These are phyloP conservation scores for Nicotiana tabacum DNA, from an alignment of 257 asterid species.

Conservation along the genomic window DNA sequence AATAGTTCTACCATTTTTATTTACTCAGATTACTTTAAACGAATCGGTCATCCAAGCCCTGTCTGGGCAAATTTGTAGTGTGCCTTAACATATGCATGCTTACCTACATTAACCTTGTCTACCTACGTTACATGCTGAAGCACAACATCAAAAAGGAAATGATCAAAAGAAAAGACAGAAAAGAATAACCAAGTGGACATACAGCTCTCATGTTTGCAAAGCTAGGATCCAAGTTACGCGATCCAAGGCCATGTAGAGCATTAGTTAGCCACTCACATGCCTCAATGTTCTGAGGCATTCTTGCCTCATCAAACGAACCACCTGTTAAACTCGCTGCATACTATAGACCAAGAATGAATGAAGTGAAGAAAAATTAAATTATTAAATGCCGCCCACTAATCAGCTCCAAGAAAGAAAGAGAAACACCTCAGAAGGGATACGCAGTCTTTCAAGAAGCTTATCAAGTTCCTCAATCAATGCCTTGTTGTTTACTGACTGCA, in stretches of 20 bases:
- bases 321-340: constrained; percentile 56
- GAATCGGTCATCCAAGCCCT: background rate
- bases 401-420: background rate
- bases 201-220: constrained; percentile 73
- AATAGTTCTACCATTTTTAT: background rate
- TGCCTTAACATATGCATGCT: constrained; percentile 2
- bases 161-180: background rate
- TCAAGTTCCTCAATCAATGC: constrained; percentile 88
- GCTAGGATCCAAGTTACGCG: constrained; percentile 67
- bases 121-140: background rate
- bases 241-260: constrained; percentile 65
- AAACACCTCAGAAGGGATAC: constrained; percentile 81
- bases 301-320: constrained; percentile 90
- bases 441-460: constrained; percentile 74
- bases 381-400: background rate
- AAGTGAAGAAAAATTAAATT: constrained; percentile 15
- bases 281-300: constrained; percentile 85
- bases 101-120: background rate
- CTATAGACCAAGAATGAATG: constrained; percentile 41
- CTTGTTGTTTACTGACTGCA: constrained; percentile 93
- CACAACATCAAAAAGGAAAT: background rate
- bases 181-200: constrained; percentile 26
- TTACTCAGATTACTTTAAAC: background rate
- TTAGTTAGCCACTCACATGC: constrained; percentile 92
- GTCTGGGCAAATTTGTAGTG: background rate